Evolutionary conservation across 1,284 basidiomycete species (phyloP).

Genomic region (Puccinia sorghi): DNA sequence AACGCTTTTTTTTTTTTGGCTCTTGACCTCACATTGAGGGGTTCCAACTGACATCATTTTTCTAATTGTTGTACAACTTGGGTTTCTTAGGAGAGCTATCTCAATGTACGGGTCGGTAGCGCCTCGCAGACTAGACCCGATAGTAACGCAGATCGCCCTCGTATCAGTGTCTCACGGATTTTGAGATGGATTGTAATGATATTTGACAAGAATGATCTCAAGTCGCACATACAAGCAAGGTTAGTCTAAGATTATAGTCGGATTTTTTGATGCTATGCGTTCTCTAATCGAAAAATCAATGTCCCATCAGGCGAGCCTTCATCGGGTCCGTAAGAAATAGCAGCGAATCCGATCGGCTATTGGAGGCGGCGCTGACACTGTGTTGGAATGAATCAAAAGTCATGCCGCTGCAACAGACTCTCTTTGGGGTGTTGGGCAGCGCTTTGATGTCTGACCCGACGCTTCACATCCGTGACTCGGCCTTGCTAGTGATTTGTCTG

Average conservation of each 20-base stretch:
- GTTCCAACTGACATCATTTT: not conserved
- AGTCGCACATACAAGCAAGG: constrained; percentile 41
- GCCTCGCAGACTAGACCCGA: constrained; percentile 18
- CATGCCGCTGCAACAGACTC: constrained; percentile 29
- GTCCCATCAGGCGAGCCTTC: constrained; percentile 32
- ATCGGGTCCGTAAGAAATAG: constrained; percentile 34
- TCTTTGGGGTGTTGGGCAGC: constrained; percentile 38
- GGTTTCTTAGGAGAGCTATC: constrained; percentile 24
- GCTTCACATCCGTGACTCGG: constrained; percentile 31
- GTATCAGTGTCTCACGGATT: constrained; percentile 20
- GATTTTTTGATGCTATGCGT: not conserved
- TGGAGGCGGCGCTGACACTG: constrained; percentile 33
- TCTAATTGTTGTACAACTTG: not conserved
- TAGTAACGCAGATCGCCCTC: constrained; percentile 20
- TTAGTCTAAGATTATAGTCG: not conserved
- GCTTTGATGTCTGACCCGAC: constrained; percentile 31
- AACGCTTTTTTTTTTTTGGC: not conserved
- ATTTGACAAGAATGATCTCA: constrained; percentile 40
- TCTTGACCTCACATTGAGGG: not conserved
- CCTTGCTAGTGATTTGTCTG: constrained; percentile 35
- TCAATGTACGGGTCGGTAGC: constrained; percentile 29
- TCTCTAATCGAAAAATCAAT: not conserved
- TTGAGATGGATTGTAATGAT: constrained; percentile 35
- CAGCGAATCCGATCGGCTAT: constrained; percentile 43
- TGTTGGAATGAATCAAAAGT: constrained; percentile 44